Evolutionary conservation across 2,329 filamentous ascomycete genomes (phyloP).

Genomic region (Pseudocercospora eumusae): DNA sequence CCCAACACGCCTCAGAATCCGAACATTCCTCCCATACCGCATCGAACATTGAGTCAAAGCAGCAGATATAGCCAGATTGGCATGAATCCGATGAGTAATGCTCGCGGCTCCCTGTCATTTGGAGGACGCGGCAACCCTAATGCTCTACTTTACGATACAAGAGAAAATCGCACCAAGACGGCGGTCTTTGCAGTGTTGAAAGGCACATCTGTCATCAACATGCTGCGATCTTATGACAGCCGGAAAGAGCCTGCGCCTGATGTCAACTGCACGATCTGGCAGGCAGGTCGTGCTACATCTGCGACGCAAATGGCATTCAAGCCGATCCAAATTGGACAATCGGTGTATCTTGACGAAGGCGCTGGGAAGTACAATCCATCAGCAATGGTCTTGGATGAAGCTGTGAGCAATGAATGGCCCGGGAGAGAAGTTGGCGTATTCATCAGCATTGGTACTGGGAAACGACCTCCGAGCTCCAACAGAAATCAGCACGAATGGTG

Average conservation of each 20-base stretch:
- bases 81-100: conserved; percentile 59
- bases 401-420: conserved; percentile 89
- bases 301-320: conserved; percentile 94
- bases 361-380: conserved; percentile 89
- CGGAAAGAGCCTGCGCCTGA: conserved; percentile 86
- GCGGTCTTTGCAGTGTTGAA: conserved; percentile 90
- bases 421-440: conserved; percentile 90
- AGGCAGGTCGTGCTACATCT: conserved; percentile 91
- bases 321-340: conserved; percentile 89
- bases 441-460: conserved; percentile 91
- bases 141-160: conserved; percentile 80
- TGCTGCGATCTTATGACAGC: conserved; percentile 93
- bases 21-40: conserved; percentile 43
- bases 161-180: conserved; percentile 71
- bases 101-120: neutral
- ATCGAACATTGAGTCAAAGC: conserved; percentile 73
- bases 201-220: conserved; percentile 67
- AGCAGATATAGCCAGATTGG: conserved; percentile 80
- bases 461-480: conserved; percentile 71
- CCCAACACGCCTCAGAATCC: conserved; percentile 45
- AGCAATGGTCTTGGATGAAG: conserved; percentile 83
- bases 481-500: conserved; percentile 77
- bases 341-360: conserved; percentile 90
- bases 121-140: conserved; percentile 74
- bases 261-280: conserved; percentile 94